Conservation (phyloP, 208 protist genomes). For the Leishmania arabica region DNA sequence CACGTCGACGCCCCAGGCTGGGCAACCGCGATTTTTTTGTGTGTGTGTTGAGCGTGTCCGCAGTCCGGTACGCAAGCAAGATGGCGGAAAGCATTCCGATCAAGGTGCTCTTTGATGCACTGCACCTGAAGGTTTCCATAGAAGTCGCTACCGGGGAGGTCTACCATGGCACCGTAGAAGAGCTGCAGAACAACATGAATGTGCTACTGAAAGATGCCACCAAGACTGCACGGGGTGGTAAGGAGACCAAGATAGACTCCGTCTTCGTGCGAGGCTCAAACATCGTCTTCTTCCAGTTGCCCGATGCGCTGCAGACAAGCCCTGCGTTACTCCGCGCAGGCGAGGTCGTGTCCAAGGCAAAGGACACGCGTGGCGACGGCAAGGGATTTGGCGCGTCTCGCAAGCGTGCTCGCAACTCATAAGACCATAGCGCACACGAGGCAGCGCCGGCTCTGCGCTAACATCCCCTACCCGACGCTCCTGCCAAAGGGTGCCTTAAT, state of each 20-base stretch:
- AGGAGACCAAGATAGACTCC: conserved; percentile 56
- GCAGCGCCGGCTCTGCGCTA: neutral
- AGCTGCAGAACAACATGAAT: conserved; percentile 94
- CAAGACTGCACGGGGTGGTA: conserved; percentile 72
- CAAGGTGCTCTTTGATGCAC: conserved; percentile 94
- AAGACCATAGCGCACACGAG: neutral
- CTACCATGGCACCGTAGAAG: conserved; percentile 85
- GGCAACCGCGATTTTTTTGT: neutral
- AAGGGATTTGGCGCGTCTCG: conserved; percentile 77
- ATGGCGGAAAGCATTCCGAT: conserved; percentile 84
- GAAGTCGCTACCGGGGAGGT: conserved; percentile 93
- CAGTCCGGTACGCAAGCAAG: neutral
- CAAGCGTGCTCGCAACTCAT: conserved; percentile 33
- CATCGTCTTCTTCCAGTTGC: conserved; percentile 93
- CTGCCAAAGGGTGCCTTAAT: neutral
- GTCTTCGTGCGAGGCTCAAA: conserved; percentile 91
- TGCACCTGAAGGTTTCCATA: conserved; percentile 87
- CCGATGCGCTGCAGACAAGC: conserved; percentile 82
- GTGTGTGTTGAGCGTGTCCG: neutral
- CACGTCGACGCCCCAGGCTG: neutral
- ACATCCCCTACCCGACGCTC: no score
- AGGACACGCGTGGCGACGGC: conserved; percentile 76
- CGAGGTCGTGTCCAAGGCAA: conserved; percentile 51
- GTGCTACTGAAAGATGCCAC: conserved; percentile 80
- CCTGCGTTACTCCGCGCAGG: conserved; percentile 73